Conservation (phyloP, 192 early-diverging fungal species). For the Pecoramyces ruminantium region DNA sequence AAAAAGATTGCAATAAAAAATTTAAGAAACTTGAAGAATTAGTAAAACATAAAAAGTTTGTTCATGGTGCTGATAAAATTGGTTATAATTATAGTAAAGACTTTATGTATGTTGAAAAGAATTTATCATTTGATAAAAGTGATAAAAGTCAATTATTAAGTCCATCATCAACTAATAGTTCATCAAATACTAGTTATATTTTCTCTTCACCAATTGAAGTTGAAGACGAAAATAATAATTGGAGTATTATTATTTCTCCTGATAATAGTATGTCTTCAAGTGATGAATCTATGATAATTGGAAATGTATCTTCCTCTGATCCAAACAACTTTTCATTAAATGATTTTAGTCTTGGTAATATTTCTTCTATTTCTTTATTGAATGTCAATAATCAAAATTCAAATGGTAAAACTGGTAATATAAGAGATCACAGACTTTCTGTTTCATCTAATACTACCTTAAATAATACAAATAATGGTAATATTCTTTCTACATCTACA, state of each 20-base stretch:
- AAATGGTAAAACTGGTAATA: neutral
- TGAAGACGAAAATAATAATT: neutral
- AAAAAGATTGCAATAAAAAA: neutral
- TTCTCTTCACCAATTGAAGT: neutral
- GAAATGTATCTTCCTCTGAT: neutral
- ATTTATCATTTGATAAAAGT: neutral
- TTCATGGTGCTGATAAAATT: neutral
- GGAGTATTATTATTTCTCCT: neutral
- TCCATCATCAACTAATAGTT: neutral
- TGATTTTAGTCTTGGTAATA: neutral
- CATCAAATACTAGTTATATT: neutral
- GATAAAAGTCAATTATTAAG: neutral
- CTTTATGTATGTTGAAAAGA: neutral
- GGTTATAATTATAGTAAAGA: neutral
- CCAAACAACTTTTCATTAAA: neutral
- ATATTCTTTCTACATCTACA: neutral
- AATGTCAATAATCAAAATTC: neutral
- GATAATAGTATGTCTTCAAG: neutral
- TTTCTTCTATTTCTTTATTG: neutral
- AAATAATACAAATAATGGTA: neutral
- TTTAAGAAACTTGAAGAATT: neutral
- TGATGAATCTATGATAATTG: neutral
- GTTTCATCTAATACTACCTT: neutral
- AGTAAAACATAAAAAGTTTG: neutral
- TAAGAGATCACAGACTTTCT: neutral